Conservation (phyloP, 805 yeast genomes). For the Blastobotrys mokoenaii region DNA sequence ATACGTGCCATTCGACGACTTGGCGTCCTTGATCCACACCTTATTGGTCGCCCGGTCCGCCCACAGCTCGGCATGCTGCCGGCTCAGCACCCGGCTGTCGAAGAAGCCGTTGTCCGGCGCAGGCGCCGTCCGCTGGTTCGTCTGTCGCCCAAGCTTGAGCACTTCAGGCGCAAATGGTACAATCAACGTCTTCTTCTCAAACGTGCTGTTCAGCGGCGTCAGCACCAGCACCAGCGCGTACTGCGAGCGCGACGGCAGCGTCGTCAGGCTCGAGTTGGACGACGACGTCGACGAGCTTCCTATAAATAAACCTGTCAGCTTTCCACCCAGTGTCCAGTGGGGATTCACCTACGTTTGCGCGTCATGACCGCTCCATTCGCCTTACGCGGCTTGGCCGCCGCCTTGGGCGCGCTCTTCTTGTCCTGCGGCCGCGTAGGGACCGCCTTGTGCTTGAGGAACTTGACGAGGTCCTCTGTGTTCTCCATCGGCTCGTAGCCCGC, state of each 20-base stretch:
- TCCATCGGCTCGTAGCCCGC: slow-evolving; percentile 4
- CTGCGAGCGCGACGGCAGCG: slow-evolving; percentile 27
- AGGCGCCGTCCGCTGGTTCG: slow-evolving; percentile 42
- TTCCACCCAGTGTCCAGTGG: background rate
- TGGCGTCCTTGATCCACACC: slow-evolving; percentile 74
- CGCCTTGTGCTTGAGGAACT: background rate
- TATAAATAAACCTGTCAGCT: background rate
- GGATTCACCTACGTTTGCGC: background rate
- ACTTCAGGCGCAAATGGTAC: slow-evolving; percentile 80
- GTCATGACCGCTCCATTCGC: background rate
- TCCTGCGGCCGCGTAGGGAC: background rate
- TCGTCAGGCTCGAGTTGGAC: slow-evolving; percentile 5
- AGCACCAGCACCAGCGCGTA: slow-evolving; percentile 50
- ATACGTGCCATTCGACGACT: slow-evolving; percentile 91
- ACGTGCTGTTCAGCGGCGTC: slow-evolving; percentile 70
- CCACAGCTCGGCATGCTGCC: slow-evolving; percentile 90
- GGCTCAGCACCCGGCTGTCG: slow-evolving; percentile 83
- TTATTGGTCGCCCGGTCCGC: slow-evolving; percentile 61
- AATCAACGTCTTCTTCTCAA: slow-evolving; percentile 66
- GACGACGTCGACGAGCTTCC: slow-evolving; percentile 3
- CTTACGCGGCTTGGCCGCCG: background rate
- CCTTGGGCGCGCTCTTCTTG: background rate
- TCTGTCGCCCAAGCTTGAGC: slow-evolving; percentile 83
- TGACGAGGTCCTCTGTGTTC: too few relatives aligned
- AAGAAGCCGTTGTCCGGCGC: slow-evolving; percentile 79